Conservation (phyloP, 805 yeast genomes). For the Alloascoidea africana region DNA sequence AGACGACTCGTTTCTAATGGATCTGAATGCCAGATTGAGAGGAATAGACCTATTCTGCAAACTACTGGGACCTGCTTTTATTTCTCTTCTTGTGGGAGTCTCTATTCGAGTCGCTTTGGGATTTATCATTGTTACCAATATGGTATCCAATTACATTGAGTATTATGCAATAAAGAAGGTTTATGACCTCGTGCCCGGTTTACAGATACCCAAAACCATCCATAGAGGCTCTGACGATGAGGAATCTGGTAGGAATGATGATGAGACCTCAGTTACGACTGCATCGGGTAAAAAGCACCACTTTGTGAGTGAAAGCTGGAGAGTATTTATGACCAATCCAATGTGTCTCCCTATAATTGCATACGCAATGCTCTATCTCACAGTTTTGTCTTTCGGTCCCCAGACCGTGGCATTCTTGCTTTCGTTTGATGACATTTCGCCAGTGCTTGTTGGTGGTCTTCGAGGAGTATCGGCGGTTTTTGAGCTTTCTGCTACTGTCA, state of each 20-base stretch:
- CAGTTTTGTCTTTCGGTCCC: conserved; percentile 23
- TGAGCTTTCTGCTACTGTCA: conserved; percentile 19
- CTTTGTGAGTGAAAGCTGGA: neutral
- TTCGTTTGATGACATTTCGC: conserved; percentile 15
- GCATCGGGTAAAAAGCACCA: neutral
- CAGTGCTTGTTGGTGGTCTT: conserved; percentile 18
- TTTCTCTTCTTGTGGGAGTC: conserved; percentile 17
- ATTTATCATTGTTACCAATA: conserved; percentile 16
- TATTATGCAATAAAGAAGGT: conserved; percentile 19
- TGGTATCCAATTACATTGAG: conserved; percentile 18
- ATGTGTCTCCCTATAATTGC: conserved; percentile 18
- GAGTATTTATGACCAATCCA: conserved; percentile 14
- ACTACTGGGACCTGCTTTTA: conserved; percentile 21
- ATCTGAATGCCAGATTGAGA: conserved; percentile 20
- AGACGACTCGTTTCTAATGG: conserved; percentile 12
- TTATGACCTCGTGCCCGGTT: conserved; percentile 16
- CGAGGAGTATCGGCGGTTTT: conserved; percentile 18
- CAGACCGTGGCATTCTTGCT: conserved; percentile 22
- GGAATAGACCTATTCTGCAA: conserved; percentile 24
- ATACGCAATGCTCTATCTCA: conserved; percentile 17
- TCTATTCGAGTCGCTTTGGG: conserved; percentile 14
- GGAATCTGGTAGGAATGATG: conserved; percentile 1
- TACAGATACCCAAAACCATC: conserved; percentile 9
- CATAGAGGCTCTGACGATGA: conserved; percentile 1
- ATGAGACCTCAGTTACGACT: conserved; percentile 1